Conservation (phyloP, 1,139 yeast genomes). For the Blastobotrys illinoisensis region DNA sequence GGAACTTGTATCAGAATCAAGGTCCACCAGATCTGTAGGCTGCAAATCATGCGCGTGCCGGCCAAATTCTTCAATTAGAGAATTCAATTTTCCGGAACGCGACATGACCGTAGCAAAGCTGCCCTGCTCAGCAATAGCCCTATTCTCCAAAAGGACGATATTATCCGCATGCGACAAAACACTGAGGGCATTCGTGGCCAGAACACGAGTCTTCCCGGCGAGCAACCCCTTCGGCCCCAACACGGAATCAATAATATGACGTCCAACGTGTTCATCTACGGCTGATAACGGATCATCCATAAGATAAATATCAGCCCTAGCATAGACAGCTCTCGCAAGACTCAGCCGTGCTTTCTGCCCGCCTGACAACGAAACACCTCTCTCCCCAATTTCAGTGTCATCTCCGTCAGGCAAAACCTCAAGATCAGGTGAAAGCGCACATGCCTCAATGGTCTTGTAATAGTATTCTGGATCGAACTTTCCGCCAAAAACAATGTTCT, state of each 20-base stretch:
- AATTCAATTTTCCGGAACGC: constrained; percentile 23
- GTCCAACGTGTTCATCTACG: constrained; percentile 92
- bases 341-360: constrained; percentile 95
- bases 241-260: constrained; percentile 71
- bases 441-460: constrained; percentile 73
- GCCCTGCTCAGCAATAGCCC: constrained; percentile 45
- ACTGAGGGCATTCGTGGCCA: constrained; percentile 75
- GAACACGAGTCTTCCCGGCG: constrained; percentile 61
- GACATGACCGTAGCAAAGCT: constrained; percentile 25
- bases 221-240: constrained; percentile 50
- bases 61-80: constrained; percentile 34
- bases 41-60: constrained; percentile 13
- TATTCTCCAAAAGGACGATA: constrained; percentile 53
- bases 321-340: constrained; percentile 90
- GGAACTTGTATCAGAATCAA: constrained; percentile 5
- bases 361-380: constrained; percentile 92
- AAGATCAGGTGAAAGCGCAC: constrained; percentile 82
- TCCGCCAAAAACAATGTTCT: constrained; percentile 86
- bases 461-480: constrained; percentile 76
- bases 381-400: constrained; percentile 88
- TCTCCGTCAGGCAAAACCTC: constrained; percentile 82
- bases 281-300: constrained; percentile 91
- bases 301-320: constrained; percentile 86
- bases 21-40: not conserved
- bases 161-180: constrained; percentile 64